Base-by-base conservation (phyloP, 768 basidiomycete species). In the Suillus lakei region DNA sequence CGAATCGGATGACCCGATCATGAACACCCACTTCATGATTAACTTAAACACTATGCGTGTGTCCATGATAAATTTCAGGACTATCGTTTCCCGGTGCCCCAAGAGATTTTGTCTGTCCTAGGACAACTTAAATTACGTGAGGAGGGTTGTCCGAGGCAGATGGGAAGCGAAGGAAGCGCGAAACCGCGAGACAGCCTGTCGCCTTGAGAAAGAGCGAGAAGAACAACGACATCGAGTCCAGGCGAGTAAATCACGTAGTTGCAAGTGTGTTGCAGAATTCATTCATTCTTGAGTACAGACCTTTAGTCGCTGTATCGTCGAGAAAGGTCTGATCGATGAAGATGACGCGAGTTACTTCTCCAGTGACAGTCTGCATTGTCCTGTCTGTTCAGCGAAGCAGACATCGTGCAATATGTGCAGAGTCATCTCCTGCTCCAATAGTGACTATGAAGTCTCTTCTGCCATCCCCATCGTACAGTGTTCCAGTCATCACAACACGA, bases 21-120 rank as follows among this genome's bases (percentile, higher is more conserved):
- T 64, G 63, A n/a, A 64, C 23, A 64, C 36, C 10, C 63, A 46
- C 26, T 64, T 64, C 30, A 64, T 46, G 63, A 64, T 64, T 13
- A 64, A 64, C 15, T 36, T 64, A 23, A 64, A 46, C 41, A 46
- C 62, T 8, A 41, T 61, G 61, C 13, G 34, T 15, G 34, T 15
- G 4, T 64, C 13, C 63, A 64, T 15, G 63, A 64, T 43, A 64
- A 64, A 61, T 64, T 64, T 15, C 13, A 16, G n/a, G 15, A 64
- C 30, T 1, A 15, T 26, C 63, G 62, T 15, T 64, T 46, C 44
- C 7, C 63, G 12, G 62, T 23, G 16, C 41, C 63, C 48, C 28
- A 62, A 26, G 63, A 64, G 26, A 63, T 41, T 4, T 5, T 44
- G 2, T 15, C 41, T 13, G 7, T n/a, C 23, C 28, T 64, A 12